phyloP scores from a whole-genome alignment of 352 stramenopile genomes.

The Phytopythium litorale region DNA sequence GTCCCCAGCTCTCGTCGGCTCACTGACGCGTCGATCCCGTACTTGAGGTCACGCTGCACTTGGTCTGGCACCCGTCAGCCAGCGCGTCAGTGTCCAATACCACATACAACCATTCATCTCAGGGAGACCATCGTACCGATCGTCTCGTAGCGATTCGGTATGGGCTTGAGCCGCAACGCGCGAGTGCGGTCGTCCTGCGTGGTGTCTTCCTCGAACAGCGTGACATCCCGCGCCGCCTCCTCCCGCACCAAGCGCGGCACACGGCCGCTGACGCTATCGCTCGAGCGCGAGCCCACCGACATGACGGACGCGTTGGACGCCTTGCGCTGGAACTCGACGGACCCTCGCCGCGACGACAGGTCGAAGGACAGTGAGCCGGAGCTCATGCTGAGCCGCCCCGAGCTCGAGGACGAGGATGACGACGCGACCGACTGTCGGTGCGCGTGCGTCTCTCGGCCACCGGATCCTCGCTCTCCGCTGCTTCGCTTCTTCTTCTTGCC shows the following conservation, averaged over 20 bases:
- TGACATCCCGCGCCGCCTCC: not conserved
- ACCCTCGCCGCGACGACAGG: not conserved
- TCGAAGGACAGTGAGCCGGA: constrained; percentile 1
- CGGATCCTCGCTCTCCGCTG: not conserved
- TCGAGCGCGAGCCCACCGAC: not conserved
- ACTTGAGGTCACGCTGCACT: constrained; percentile 5
- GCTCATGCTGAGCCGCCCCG: constrained; percentile 1
- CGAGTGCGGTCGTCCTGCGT: not conserved
- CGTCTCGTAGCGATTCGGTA: constrained; percentile 7
- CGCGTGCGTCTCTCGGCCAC: no score
- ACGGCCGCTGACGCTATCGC: not conserved
- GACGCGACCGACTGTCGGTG: not conserved
- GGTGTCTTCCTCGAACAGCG: not conserved
- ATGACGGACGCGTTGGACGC: not conserved
- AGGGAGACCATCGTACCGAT: not conserved
- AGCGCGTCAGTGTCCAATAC: not conserved
- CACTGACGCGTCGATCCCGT: not conserved
- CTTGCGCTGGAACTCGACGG: not conserved
- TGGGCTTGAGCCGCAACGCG: not conserved
- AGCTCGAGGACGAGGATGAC: constrained; percentile 5
- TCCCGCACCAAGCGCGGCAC: not conserved
- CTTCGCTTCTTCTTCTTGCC: constrained; percentile 1
- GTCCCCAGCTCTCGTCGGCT: not conserved
- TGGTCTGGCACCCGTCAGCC: not conserved
- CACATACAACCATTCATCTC: not conserved